Evolutionary conservation across 1,139 yeast species (phyloP), one percentile per base, ranked within the genome.

Genomic region (Pichia sp.): DNA sequence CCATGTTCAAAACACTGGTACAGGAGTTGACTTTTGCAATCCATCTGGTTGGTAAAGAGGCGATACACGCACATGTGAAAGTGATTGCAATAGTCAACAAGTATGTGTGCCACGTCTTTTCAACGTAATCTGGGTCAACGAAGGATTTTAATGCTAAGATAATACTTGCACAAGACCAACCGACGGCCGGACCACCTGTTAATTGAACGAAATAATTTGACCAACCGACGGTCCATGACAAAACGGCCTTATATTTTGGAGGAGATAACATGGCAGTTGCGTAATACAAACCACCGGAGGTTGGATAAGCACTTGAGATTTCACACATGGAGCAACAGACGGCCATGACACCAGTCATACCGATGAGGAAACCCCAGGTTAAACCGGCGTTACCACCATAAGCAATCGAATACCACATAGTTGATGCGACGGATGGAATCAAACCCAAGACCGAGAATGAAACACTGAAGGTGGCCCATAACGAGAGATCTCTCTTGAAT

Each of bases 381-480:
- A 72, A 68, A 38, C 76, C 75, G 3, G 83, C 83, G 43, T 66
- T 48, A 68, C 83, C 66, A 63, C 71, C 60, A 69, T 81, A 64
- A 66, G 80, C 65, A 21, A 62, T 41, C 3, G 67, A 61, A 58
- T 79, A 79, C 62, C 71, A 71, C 56, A 75, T 73, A 51, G 77
- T 76, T 33, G 81, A 79, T 39, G 76, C 85, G 53, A 84, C 79
- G 12, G 89, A 83, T 2, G 93, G 91, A 46, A 85, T 71, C 47
- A 85, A 70, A 5, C 90, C 87, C 59, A 85, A 71, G 45, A 85
- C 87, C 15, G 87, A 79, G 66, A 85, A 85, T 14, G 89, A 82
- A 22, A 83, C 87, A 37, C 83, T 79, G 52, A 84, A 77, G 1
- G 84, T 76, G 4, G 86, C 73, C 70, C 81, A 75, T 22, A 81